Evolutionary conservation across 1,284 basidiomycete species (phyloP).

Genomic region (Sphaerobolus stellatus): DNA sequence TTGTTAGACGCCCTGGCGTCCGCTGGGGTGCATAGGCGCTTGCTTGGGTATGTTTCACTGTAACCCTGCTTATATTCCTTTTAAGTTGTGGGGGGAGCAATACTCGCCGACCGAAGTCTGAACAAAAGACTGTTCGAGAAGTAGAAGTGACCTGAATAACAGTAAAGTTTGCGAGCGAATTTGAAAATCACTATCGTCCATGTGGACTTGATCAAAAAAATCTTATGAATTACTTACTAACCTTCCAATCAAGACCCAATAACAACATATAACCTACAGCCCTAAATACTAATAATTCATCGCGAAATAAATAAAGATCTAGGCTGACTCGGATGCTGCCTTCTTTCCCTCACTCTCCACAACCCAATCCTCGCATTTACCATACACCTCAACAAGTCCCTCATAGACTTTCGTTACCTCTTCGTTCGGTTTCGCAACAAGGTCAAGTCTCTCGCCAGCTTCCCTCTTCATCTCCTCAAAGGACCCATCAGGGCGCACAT

Average conservation of each 20-base stretch:
- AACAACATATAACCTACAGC: no score
- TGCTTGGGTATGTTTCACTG: no score
- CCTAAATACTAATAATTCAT: no score
- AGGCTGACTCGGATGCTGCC: not conserved
- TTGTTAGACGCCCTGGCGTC: constrained; percentile 2
- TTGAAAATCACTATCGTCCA: not conserved
- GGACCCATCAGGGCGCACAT: constrained; percentile 43
- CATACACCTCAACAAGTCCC: constrained; percentile 39
- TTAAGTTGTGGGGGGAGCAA: no score
- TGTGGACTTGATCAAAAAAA: no score
- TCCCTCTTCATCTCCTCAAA: constrained; percentile 64
- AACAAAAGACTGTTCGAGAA: no score
- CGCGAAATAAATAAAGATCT: not conserved
- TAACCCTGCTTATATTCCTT: no score
- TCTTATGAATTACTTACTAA: not conserved
- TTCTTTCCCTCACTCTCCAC: constrained; percentile 24
- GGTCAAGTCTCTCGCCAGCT: constrained; percentile 46
- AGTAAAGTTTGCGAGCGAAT: no score
- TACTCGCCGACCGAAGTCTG: no score
- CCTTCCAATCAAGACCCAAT: not conserved
- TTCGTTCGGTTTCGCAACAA: constrained; percentile 57
- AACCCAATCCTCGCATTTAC: constrained; percentile 47
- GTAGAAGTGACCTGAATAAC: no score
- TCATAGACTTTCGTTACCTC: constrained; percentile 36
- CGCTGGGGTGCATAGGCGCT: constrained; percentile 9